Base-by-base conservation (phyloP, 352 stramenopile species). In the Phytophthora sp. region DNA sequence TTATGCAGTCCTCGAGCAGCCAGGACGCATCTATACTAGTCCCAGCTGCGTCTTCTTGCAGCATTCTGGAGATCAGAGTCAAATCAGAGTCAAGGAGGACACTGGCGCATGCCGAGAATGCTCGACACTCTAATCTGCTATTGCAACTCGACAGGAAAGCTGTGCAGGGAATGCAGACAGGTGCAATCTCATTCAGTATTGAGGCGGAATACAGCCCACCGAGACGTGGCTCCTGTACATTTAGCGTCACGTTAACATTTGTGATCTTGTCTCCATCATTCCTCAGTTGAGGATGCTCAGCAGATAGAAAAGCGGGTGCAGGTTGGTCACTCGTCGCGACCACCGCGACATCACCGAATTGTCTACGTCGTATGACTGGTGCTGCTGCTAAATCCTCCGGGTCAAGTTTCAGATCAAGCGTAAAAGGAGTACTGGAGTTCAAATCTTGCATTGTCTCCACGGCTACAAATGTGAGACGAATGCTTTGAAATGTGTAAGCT, bases 1-100 rank as follows among this genome's bases (percentile, higher is more conserved):
- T 64, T n/a, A 68, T 33, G 26, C 65, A 73, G 35, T 60, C 16
- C 31, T 39, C 35, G 9, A 73, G 42, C 26, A 59, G 24, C 65
- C 65, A 73, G 1, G 65, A 57, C n/a, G 27, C 58, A 24, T 73
- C 58, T 2, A 64, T 18, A 15, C 42, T 44, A 8, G 9, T 31
- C 2, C 9, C n/a, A 33, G 44, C 20, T 7, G 20, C 35, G 9
- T 52, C n/a, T 23, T 20, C 35, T 16, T 56, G 15, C 29, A 64
- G 23, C 51, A 69, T 39, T 2, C 33, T 49, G 11, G 51, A 63
- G 23, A 64, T 56, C 23, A 58, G 21, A 2, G 44, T 57, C 44
- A 58, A 31, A 44, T 69, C 60, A 23, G 42, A 4, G n/a, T 63
- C 44, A 7, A 69, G 53, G 3, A 63, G 26, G 18, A 42, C 31